A percentile compares a stretch with the other conserved stretches of the same genome.
Evolutionary conservation across 129 eudicot species (phyloP).

Genomic region (Logfia minima): DNA sequence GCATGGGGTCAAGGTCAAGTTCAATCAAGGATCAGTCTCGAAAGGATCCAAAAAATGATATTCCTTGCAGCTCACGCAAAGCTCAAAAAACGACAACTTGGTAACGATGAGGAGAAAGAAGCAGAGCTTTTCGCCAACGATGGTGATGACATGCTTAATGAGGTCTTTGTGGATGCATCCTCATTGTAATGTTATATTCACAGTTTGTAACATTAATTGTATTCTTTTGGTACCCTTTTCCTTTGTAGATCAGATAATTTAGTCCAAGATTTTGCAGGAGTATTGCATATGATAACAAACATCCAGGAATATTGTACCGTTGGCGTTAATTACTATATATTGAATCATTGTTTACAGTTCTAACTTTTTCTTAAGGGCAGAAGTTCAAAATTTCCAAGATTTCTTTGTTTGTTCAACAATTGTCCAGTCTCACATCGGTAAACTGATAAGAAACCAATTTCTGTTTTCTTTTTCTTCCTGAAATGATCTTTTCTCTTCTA

Average conservation of each 20-base stretch:
- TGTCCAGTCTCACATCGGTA: background rate
- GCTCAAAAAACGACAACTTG: slow-evolving; percentile 59
- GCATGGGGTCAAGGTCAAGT: slow-evolving; percentile 36
- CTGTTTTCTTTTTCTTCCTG: no score
- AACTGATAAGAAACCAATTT: no score
- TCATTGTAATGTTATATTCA: slow-evolving; percentile 40
- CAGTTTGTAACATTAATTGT: slow-evolving; percentile 39
- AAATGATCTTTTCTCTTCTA: no score
- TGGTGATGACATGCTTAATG: slow-evolving; percentile 59
- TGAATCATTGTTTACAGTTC: slow-evolving; percentile 18
- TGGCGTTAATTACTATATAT: slow-evolving; percentile 23
- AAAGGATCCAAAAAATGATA: slow-evolving; percentile 71
- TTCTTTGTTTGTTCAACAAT: slow-evolving; percentile 6
- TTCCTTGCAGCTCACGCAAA: slow-evolving; percentile 69
- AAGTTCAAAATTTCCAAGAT: slow-evolving; percentile 15
- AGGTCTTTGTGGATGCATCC: slow-evolving; percentile 69
- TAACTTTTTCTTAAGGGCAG: background rate
- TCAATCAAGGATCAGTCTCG: slow-evolving; percentile 54
- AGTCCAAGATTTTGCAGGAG: slow-evolving; percentile 36
- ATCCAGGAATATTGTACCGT: slow-evolving; percentile 24
- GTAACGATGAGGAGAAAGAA: slow-evolving; percentile 63
- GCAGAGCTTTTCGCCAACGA: slow-evolving; percentile 42
- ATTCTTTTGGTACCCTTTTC: slow-evolving; percentile 34
- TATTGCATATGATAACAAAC: slow-evolving; percentile 36
- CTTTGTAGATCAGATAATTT: slow-evolving; percentile 16